Base-by-base conservation (phyloP, 345 rosid species). In the Eucalyptus sideroxylon region DNA sequence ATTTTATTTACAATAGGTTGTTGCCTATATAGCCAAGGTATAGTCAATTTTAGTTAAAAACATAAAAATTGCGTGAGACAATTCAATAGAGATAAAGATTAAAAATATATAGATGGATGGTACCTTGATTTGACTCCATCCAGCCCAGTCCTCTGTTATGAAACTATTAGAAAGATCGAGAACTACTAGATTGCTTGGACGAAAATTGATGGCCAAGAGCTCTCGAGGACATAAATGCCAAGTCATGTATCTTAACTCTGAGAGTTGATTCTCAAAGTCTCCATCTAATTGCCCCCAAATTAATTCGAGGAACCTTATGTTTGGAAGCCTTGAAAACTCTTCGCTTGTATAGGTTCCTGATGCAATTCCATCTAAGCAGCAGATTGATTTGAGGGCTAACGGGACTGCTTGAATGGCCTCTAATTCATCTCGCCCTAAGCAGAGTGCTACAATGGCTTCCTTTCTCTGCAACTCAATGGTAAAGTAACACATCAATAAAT, bases 281-380 rank as follows among this genome's bases (percentile, higher is more conserved):
- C 65, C 65, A 5, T 9, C 7, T 6, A 42, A 42, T 6, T 42
- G 2, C 9, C 9, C 9, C 10, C 10, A 8, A 2, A 1, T 0
- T 59, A 59, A 11, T 2, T 1, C 1, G 7, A 59, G 65, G 65
- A 59, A 26, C 2, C 65, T 59, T 59, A 59, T 5, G 14, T 59
- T 59, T 59, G 65, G 65, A 26, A 59, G n/a, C 15, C n/a, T 59
- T 59, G 65, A 59, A 59, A 59, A 59, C 14, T 59, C 65, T 59
- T 59, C 3, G 65, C 65, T 59, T 1, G 14, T 59, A 59, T 59
- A 60, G 31, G 16, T 26, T 60, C 55, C 2, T 3, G 55, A 51
- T 51, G 8, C 55, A 51, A 51, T 16, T 60, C 69, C 69, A 27
- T 27, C 16, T 60, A 1, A 44, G 45, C 9, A 44, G 45, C 45